Conservation (phyloP, 148 eudicot species). For the Salicornia ramosissima region DNA sequence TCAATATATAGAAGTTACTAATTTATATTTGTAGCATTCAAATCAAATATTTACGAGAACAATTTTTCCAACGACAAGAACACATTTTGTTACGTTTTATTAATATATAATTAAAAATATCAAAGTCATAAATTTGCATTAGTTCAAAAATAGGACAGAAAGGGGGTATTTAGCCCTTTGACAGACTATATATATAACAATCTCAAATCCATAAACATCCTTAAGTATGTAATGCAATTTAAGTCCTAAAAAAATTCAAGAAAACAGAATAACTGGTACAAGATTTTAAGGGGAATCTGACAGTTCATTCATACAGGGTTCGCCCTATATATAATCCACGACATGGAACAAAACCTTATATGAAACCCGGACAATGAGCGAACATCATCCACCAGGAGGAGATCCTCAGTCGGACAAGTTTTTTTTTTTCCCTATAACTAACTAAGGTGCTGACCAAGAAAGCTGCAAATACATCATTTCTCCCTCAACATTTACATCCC, state of each 20-base stretch:
- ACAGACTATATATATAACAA: no score
- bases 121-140: no score
- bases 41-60: no score
- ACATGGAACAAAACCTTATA: neutral
- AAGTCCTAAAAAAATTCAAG: neutral
- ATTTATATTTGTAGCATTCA: no score
- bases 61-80: no score
- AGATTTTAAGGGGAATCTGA: neutral
- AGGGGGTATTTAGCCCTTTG: no score
- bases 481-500: constrained; percentile 23
- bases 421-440: constrained; percentile 17
- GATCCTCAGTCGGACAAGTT: constrained; percentile 9
- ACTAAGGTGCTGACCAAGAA: constrained; percentile 9
- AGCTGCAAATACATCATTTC: constrained; percentile 11
- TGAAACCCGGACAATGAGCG: constrained; percentile 1
- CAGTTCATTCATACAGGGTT: constrained; percentile 13
- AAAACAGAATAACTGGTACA: neutral
- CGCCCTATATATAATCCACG: neutral
- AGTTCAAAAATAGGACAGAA: no score
- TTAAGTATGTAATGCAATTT: constrained; percentile 6
- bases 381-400: constrained; percentile 14
- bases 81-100: no score
- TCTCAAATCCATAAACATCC: constrained; percentile 14
- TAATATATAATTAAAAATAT: no score
- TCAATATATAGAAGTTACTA: no score